Conservation (phyloP, 2,329 filamentous ascomycete genomes). For the Chalara sp. region DNA sequence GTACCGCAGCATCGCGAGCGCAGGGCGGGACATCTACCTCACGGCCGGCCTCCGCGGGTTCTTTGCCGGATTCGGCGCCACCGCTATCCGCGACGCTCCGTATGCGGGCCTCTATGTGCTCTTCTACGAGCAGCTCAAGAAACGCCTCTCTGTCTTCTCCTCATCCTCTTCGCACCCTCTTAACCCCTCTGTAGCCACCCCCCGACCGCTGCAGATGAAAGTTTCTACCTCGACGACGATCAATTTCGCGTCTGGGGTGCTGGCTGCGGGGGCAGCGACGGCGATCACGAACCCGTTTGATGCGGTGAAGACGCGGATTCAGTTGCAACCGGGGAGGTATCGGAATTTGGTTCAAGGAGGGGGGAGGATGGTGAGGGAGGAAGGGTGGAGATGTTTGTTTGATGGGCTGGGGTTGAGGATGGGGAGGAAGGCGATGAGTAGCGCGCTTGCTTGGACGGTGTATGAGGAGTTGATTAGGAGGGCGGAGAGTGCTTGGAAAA, state of each 20-base stretch:
- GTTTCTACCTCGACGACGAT: constrained; percentile 52
- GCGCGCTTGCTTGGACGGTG: constrained; percentile 92
- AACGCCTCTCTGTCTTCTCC: constrained; percentile 37
- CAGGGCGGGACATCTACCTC: constrained; percentile 66
- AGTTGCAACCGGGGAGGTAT: constrained; percentile 79
- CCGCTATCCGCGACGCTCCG: constrained; percentile 87
- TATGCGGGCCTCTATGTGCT: constrained; percentile 93
- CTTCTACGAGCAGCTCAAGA: constrained; percentile 84
- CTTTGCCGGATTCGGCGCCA: constrained; percentile 90
- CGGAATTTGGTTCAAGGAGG: constrained; percentile 74
- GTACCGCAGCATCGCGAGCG: constrained; percentile 70
- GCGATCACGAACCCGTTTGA: constrained; percentile 94
- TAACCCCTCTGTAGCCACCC: constrained; percentile 17
- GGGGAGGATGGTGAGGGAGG: constrained; percentile 71
- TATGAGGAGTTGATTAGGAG: constrained; percentile 88
- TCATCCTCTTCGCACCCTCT: constrained; percentile 1
- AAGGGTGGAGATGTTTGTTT: constrained; percentile 74
- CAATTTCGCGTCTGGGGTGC: constrained; percentile 77
- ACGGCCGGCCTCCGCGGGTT: constrained; percentile 75
- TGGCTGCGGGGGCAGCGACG: constrained; percentile 78
- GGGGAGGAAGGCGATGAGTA: constrained; percentile 85
- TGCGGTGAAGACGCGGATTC: constrained; percentile 89
- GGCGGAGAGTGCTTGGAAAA: constrained; percentile 38
- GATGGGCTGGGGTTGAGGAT: constrained; percentile 83
- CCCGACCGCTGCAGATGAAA: constrained; percentile 18